Evolutionary conservation across 345 rosid species (phyloP).

Genomic region (Eutrema heterophyllum): DNA sequence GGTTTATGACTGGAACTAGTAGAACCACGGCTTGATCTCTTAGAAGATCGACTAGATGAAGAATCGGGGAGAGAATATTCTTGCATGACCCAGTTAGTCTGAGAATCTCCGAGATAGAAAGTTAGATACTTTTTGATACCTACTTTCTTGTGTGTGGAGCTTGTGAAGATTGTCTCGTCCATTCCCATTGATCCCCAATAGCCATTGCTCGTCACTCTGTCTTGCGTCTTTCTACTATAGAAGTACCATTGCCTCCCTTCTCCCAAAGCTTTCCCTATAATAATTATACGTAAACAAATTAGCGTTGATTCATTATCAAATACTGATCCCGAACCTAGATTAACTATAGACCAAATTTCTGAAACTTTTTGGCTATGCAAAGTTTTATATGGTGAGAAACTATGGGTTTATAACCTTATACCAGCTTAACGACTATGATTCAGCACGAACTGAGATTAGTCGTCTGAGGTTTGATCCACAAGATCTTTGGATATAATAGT

Average conservation of each 20-base stretch:
- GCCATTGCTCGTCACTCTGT: conserved; percentile 61
- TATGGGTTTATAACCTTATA: background rate
- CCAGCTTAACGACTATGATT: background rate
- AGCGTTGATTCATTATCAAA: background rate
- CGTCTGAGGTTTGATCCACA: background rate
- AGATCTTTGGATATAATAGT: background rate
- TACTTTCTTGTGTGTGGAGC: conserved; percentile 40
- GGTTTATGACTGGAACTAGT: conserved; percentile 27
- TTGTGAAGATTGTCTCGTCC: conserved; percentile 55
- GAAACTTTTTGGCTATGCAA: background rate
- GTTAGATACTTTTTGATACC: conserved; percentile 60
- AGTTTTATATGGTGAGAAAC: background rate
- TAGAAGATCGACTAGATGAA: conserved; percentile 45
- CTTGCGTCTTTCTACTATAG: conserved; percentile 66
- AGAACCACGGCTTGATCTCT: conserved; percentile 39
- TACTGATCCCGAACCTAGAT: background rate
- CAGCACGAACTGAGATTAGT: background rate
- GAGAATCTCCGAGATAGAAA: conserved; percentile 59
- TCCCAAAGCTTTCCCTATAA: conserved; percentile 72
- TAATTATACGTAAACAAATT: background rate
- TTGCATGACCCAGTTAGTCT: conserved; percentile 82
- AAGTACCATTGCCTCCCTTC: conserved; percentile 90
- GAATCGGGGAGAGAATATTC: conserved; percentile 63
- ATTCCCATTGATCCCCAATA: conserved; percentile 69
- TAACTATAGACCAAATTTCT: background rate